phyloP scores from a whole-genome alignment of 1,139 yeast species.

The Hyphopichia wangnamkhiaoensis region DNA sequence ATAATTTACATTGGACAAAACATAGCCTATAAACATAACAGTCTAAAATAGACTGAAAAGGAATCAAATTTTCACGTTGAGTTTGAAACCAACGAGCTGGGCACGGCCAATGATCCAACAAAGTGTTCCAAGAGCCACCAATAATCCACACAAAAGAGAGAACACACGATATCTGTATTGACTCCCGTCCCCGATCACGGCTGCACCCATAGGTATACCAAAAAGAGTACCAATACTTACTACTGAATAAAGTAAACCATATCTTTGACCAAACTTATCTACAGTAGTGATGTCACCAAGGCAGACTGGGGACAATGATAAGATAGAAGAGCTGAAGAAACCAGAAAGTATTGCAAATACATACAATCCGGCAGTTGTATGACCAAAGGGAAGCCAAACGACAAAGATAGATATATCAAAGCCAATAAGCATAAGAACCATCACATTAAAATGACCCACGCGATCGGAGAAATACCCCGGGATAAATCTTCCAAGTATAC shows the following conservation, averaged over 20 bases:
- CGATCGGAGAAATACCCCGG: slow-evolving; percentile 59
- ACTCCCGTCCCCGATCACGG: slow-evolving; percentile 42
- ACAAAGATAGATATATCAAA: slow-evolving; percentile 42
- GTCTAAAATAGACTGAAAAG: too few relatives aligned
- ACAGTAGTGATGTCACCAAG: slow-evolving; percentile 51
- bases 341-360: slow-evolving; percentile 55
- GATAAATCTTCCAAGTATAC: slow-evolving; percentile 57
- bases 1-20: not conserved
- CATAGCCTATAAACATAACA: not conserved
- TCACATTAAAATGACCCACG: slow-evolving; percentile 59
- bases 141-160: slow-evolving; percentile 23
- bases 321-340: slow-evolving; percentile 50
- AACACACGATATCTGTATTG: slow-evolving; percentile 23
- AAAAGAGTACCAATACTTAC: slow-evolving; percentile 46
- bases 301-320: slow-evolving; percentile 52
- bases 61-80: slow-evolving; percentile 21
- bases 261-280: slow-evolving; percentile 49
- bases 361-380: slow-evolving; percentile 37
- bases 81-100: slow-evolving; percentile 20
- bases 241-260: slow-evolving; percentile 48
- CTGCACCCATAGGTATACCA: slow-evolving; percentile 53
- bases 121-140: slow-evolving; percentile 20
- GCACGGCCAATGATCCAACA: slow-evolving; percentile 23
- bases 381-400: slow-evolving; percentile 59
- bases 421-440: slow-evolving; percentile 40